phyloP scores from a whole-genome alignment of 2,329 filamentous ascomycete genomes.

The Fusarium sp. region DNA sequence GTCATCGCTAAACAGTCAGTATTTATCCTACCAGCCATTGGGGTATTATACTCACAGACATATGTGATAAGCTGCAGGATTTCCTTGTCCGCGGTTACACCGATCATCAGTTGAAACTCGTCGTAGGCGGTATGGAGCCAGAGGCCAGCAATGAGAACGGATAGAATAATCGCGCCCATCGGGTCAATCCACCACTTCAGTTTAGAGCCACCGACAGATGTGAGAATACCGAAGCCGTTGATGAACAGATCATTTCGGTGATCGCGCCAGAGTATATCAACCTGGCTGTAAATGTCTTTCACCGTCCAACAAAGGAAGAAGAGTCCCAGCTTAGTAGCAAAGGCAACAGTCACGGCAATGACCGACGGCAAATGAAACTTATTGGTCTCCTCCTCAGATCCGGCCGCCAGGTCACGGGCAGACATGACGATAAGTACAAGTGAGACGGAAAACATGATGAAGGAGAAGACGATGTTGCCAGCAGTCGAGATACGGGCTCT shows the following conservation, averaged over 20 bases:
- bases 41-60: constrained; percentile 64
- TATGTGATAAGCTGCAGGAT: constrained; percentile 96
- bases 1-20: background rate
- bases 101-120: constrained; percentile 92
- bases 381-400: constrained; percentile 61
- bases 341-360: constrained; percentile 84
- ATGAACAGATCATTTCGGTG: constrained; percentile 97
- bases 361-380: constrained; percentile 83
- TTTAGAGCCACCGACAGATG: constrained; percentile 87
- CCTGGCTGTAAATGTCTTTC: constrained; percentile 89
- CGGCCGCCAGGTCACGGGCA: constrained; percentile 69
- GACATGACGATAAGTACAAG: constrained; percentile 93
- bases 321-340: constrained; percentile 81
- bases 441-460: constrained; percentile 93
- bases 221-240: constrained; percentile 92
- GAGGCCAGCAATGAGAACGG: constrained; percentile 77
- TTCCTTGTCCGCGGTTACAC: constrained; percentile 84
- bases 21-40: background rate
- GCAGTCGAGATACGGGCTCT: constrained; percentile 94
- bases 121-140: constrained; percentile 88
- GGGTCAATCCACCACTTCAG: constrained; percentile 96
- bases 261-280: constrained; percentile 94
- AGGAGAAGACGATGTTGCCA: constrained; percentile 95
- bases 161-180: constrained; percentile 86
- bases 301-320: constrained; percentile 94